A percentile compares a stretch with the other conserved stretches of the same genome.
Evolutionary conservation across 2,329 filamentous ascomycete species (phyloP).

Genomic region (Chalara sp.): DNA sequence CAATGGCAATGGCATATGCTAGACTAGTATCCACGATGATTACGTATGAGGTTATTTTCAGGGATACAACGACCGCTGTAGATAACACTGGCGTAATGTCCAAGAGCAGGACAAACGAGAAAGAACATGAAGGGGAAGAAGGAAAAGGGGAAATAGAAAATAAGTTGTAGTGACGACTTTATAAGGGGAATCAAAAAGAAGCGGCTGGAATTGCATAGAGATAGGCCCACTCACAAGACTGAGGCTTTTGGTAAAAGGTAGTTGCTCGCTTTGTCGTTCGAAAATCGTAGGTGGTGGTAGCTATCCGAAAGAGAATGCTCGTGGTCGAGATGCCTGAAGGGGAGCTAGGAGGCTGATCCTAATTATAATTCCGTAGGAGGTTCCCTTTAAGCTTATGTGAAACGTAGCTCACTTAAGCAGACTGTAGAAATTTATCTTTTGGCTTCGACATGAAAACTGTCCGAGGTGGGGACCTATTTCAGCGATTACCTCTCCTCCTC

Average conservation of each 20-base stretch:
- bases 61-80: background rate
- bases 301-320: background rate
- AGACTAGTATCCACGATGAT: constrained; percentile 14
- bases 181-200: too few species aligned
- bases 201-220: too few species aligned
- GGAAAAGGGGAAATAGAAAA: background rate
- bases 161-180: too few species aligned
- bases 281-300: background rate
- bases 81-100: background rate
- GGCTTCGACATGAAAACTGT: too few species aligned
- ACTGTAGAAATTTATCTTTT: too few species aligned
- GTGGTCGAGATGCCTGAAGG: background rate
- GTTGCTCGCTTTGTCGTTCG: background rate
- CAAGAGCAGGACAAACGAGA: background rate
- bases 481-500: too few species aligned
- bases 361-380: too few species aligned
- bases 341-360: too few species aligned
- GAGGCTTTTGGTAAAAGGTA: background rate
- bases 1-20: constrained; percentile 20
- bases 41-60: background rate
- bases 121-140: background rate
- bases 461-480: too few species aligned
- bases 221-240: background rate
- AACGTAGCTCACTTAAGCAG: too few species aligned
- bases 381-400: too few species aligned